phyloP scores from a whole-genome alignment of 306 rosid genomes.

The Cajanus cajan region DNA sequence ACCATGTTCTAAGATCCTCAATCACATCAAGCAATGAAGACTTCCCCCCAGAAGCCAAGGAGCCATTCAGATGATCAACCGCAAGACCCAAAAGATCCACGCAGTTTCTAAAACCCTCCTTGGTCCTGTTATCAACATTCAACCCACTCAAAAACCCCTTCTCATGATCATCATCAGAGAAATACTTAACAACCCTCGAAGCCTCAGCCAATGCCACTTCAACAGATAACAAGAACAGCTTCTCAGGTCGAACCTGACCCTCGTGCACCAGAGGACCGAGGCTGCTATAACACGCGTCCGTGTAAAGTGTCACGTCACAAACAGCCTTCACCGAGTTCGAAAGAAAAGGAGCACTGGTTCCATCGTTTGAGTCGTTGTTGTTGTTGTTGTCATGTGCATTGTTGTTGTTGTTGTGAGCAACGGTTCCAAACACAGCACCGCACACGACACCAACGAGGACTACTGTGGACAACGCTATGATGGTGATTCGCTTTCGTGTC shows the following conservation, averaged over 20 bases:
- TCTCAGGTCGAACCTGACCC: slow-evolving; percentile 47
- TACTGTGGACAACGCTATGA: slow-evolving; percentile 52
- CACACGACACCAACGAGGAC: slow-evolving; percentile 50
- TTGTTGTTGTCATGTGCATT: not conserved
- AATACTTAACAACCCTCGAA: slow-evolving; percentile 28
- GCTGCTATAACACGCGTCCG: slow-evolving; percentile 47
- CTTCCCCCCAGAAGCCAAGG: slow-evolving; percentile 34
- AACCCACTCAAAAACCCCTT: slow-evolving; percentile 32
- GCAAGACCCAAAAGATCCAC: slow-evolving; percentile 58
- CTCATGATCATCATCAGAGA: slow-evolving; percentile 18
- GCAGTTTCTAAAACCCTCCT: slow-evolving; percentile 49
- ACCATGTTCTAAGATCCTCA: slow-evolving; percentile 76
- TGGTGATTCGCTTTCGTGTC: slow-evolving; percentile 46
- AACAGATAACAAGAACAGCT: slow-evolving; percentile 48
- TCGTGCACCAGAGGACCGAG: slow-evolving; percentile 40
- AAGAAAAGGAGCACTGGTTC: not conserved
- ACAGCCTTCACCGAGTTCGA: slow-evolving; percentile 52
- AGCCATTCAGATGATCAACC: slow-evolving; percentile 54
- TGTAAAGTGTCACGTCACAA: slow-evolving; percentile 66
- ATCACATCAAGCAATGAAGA: slow-evolving; percentile 46
- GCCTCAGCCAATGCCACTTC: slow-evolving; percentile 47
- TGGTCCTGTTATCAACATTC: slow-evolving; percentile 37
- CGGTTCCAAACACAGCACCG: slow-evolving; percentile 53
- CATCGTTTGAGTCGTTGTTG: not conserved
- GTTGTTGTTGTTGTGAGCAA: not conserved